These are phyloP conservation scores for Trichoderma sp. DNA, from an alignment of 2,329 filamentous ascomycete species.

Conservation along the genomic window DNA sequence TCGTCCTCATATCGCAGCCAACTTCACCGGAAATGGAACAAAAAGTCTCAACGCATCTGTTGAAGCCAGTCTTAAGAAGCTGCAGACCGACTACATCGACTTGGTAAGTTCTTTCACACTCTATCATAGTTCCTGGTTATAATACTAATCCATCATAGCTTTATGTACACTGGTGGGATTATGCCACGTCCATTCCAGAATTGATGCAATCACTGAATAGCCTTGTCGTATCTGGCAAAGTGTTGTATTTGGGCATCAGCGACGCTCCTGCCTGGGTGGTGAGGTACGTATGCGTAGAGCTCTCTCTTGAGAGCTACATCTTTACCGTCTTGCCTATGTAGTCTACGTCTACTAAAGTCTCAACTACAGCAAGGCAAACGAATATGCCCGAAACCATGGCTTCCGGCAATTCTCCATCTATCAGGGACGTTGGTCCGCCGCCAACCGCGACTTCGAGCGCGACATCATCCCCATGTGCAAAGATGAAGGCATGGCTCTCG, in stretches of 20 bases:
- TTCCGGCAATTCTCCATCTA: slow-evolving; percentile 62
- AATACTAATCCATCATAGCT: slow-evolving; percentile 35
- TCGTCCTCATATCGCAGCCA: slow-evolving; percentile 45
- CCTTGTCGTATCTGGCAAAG: slow-evolving; percentile 58
- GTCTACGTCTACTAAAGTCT: not conserved
- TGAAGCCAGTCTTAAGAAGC: slow-evolving; percentile 54
- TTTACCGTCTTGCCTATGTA: too few relatives aligned
- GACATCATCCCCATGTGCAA: slow-evolving; percentile 45
- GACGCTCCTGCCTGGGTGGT: slow-evolving; percentile 70
- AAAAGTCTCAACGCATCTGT: slow-evolving; percentile 59
- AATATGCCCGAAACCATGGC: slow-evolving; percentile 68
- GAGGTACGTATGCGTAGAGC: slow-evolving; percentile 30
- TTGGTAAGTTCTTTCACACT: slow-evolving; percentile 38
- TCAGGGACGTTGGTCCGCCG: slow-evolving; percentile 42
- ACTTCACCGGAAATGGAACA: slow-evolving; percentile 56
- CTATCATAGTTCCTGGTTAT: rapidly evolving
- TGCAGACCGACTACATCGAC: slow-evolving; percentile 68
- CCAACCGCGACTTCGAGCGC: slow-evolving; percentile 39
- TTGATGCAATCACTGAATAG: slow-evolving; percentile 66
- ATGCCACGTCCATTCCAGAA: slow-evolving; percentile 61
- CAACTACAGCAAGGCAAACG: slow-evolving; percentile 53
- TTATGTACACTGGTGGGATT: slow-evolving; percentile 67
- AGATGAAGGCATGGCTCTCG: slow-evolving; percentile 48
- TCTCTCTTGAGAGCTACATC: too few relatives aligned
- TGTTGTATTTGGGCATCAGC: slow-evolving; percentile 62